phyloP scores from a whole-genome alignment of 495 filamentous ascomycete genomes.

The Friedmanniomyces endolithicus region DNA sequence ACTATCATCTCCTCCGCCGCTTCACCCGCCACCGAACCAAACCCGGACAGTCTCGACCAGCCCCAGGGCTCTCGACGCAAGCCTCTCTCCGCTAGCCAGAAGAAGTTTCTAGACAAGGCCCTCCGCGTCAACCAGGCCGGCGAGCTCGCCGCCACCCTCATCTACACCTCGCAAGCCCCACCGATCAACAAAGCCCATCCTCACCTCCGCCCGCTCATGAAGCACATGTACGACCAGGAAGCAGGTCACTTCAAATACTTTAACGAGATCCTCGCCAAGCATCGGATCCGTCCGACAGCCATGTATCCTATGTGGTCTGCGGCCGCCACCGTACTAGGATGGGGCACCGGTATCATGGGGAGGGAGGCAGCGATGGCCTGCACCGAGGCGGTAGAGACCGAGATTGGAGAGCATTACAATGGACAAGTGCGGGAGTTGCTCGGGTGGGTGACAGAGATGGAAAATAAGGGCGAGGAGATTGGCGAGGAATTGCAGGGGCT shows the following conservation, averaged over 20 bases:
- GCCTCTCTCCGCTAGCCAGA: slow-evolving; percentile 56
- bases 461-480: slow-evolving; percentile 55
- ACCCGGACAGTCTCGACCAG: background rate
- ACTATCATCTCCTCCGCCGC: slow-evolving; percentile 27
- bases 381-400: slow-evolving; percentile 95
- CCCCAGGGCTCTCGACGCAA: slow-evolving; percentile 37
- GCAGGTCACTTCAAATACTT: slow-evolving; percentile 74
- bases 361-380: slow-evolving; percentile 96
- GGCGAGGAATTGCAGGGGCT: slow-evolving; percentile 67
- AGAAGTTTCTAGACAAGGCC: slow-evolving; percentile 65
- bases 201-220: slow-evolving; percentile 77
- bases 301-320: slow-evolving; percentile 89
- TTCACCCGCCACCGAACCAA: slow-evolving; percentile 12
- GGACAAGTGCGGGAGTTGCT: slow-evolving; percentile 71
- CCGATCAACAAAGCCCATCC: slow-evolving; percentile 61
- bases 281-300: slow-evolving; percentile 84
- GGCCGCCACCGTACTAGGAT: slow-evolving; percentile 72
- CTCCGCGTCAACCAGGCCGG: slow-evolving; percentile 37
- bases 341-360: slow-evolving; percentile 80
- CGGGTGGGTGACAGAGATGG: slow-evolving; percentile 59
- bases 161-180: slow-evolving; percentile 47
- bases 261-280: slow-evolving; percentile 69
- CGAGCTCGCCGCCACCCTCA: slow-evolving; percentile 34
- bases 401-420: slow-evolving; percentile 95
- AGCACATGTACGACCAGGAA: slow-evolving; percentile 98